phyloP scores from a whole-genome alignment of 495 filamentous ascomycete genomes.

The Tuber magnatum region DNA sequence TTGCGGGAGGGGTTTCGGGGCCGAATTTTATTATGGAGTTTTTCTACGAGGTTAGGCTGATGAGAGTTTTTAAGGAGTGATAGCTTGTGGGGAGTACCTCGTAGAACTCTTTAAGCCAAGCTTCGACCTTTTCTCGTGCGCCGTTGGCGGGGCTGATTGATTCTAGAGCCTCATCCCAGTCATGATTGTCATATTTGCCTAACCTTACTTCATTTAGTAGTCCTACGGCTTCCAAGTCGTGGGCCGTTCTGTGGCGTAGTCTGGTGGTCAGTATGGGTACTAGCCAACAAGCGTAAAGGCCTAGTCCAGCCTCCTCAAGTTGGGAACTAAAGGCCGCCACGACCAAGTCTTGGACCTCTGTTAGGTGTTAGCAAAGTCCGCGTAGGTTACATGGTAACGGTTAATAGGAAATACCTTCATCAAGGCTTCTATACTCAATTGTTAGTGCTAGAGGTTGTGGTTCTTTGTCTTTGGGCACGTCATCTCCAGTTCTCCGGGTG shows the following conservation, averaged over 20 bases:
- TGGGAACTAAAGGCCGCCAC: conserved; percentile 42
- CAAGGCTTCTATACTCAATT: conserved; percentile 69
- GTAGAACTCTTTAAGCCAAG: conserved; percentile 37
- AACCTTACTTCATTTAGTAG: conserved; percentile 47
- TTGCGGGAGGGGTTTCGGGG: conserved; percentile 2
- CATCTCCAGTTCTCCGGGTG: conserved; percentile 43
- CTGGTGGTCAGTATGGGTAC: conserved; percentile 48
- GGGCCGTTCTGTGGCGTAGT: conserved; percentile 48
- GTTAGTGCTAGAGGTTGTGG: conserved; percentile 58
- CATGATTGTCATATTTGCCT: conserved; percentile 33
- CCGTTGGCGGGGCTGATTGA: conserved; percentile 41
- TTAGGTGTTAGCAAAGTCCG: conserved; percentile 9
- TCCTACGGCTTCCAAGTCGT: conserved; percentile 55
- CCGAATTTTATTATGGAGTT: conserved; percentile 36
- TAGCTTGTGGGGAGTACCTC: conserved; percentile 15
- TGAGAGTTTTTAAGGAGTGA: not conserved
- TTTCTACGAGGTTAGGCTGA: conserved; percentile 14
- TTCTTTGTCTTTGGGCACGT: conserved; percentile 41
- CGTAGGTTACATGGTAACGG: not conserved
- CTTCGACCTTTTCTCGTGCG: conserved; percentile 26
- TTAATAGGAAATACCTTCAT: conserved; percentile 49
- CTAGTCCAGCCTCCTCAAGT: conserved; percentile 44
- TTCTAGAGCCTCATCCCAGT: conserved; percentile 41
- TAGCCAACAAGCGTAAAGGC: conserved; percentile 47
- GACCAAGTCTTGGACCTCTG: conserved; percentile 51